Evolutionary conservation across 331 rosid species (phyloP), one percentile per base, ranked within the genome.

Genomic region (Saraca asoca): DNA sequence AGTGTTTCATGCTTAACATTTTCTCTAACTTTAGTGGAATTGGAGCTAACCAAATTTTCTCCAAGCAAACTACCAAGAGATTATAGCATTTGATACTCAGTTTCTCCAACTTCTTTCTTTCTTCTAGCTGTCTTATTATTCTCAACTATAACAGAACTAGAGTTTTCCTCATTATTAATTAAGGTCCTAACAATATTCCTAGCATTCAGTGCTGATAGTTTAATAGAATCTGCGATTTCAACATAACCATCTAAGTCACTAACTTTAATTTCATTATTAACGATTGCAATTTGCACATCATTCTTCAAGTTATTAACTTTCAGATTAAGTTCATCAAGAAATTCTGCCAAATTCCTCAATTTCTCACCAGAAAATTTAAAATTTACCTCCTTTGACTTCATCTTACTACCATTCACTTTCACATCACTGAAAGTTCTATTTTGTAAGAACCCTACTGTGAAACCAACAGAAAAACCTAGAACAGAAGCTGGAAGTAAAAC

Each of bases 401-500:
- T 85, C 79, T 78, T 90, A 72, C 58, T 79, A 18, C 85, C 91
- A 75, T 35, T 59, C 19, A 63, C 61, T 61, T 76, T 80, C 59
- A 46, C 68, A 33, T 80, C 96, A 60, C 76, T 74, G 13, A 72
- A 49, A 18, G 72, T 71, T 33, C 85, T 82, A 44, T 83, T 77
- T 5, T 86, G 90, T 31, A 90, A 78, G 68, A 84, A 70, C 74
- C 95, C 98, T 63, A 83, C 50, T 1, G 82, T 58, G 74, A 86
- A 94, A 42, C 97, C 98, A 78, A 78, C 5, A 2, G 88, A 89
- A 50, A 94, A 88, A 73, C 88, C 72, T 65, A 90, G 76, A 64
- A 76, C 82, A 6, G 89, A 86, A 63, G 89, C 95, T 1, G 98
- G 97, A 64, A 94, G 75, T 34, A 94, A 80, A 41, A 85, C 43